These are phyloP conservation scores for Pythium myriotylum DNA, from an alignment of 352 stramenopile genomes.

Conservation along the genomic window DNA sequence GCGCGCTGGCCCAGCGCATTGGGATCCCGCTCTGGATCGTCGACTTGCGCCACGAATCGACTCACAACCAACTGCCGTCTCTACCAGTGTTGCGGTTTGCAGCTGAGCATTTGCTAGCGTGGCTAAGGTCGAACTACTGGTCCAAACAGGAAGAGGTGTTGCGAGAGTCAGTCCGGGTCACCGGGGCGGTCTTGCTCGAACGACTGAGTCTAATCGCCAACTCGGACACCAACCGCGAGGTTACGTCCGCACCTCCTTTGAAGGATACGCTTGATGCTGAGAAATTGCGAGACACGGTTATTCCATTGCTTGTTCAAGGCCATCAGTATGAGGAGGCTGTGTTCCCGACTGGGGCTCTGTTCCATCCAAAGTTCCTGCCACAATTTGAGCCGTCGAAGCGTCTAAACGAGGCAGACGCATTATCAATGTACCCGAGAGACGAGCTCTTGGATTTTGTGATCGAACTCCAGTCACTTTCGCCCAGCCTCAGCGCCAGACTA, in stretches of 20 bases:
- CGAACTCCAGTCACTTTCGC: conserved; percentile 56
- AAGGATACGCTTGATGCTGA: conserved; percentile 43
- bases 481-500: conserved; percentile 52
- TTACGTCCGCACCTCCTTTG: neutral
- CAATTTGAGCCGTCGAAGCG: conserved; percentile 2
- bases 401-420: conserved; percentile 13
- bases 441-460: conserved; percentile 44
- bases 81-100: conserved; percentile 88
- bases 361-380: conserved; percentile 28
- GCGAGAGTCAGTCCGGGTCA: conserved; percentile 45
- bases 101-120: conserved; percentile 85
- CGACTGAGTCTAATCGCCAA: conserved; percentile 17
- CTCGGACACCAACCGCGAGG: conserved; percentile 11
- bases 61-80: conserved; percentile 92
- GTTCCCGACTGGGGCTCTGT: conserved; percentile 47
- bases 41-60: conserved; percentile 92
- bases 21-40: conserved; percentile 94
- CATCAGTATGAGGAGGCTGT: conserved; percentile 55
- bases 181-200: conserved; percentile 36
- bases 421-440: conserved; percentile 36
- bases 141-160: conserved; percentile 61
- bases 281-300: conserved; percentile 55
- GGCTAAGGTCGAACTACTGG: conserved; percentile 91
- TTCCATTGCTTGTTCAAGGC: conserved; percentile 66
- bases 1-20: conserved; percentile 79